Evolutionary conservation across 768 basidiomycete genomes (phyloP).

Genomic region (Serendipita sp.): DNA sequence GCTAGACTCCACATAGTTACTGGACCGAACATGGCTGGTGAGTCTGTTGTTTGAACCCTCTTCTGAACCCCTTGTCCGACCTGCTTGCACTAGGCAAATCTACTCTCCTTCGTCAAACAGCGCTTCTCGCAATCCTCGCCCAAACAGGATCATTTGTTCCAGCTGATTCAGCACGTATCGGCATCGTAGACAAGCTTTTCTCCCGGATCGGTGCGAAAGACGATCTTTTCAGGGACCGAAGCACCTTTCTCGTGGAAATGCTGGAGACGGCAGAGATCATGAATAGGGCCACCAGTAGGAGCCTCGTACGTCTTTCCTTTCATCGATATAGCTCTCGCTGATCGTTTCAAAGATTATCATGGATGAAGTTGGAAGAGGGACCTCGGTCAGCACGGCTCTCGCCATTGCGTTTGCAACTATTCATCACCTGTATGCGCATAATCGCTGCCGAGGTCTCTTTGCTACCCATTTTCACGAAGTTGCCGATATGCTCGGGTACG

Average conservation of each 20-base stretch:
- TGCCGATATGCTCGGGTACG: conserved; percentile 63
- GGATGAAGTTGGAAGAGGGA: conserved; percentile 98
- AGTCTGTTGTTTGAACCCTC: no score
- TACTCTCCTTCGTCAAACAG: conserved; percentile 80
- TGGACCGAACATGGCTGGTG: conserved; percentile 87
- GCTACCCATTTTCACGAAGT: conserved; percentile 99
- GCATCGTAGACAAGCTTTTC: conserved; percentile 82
- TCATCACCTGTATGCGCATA: conserved; percentile 59
- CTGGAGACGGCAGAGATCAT: conserved; percentile 87
- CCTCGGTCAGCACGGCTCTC: conserved; percentile 79
- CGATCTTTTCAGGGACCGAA: conserved; percentile 81
- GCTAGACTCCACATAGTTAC: conserved; percentile 73
- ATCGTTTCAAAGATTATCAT: conserved; percentile 64
- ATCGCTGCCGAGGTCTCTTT: conserved; percentile 73
- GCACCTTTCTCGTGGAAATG: conserved; percentile 99
- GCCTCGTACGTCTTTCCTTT: conserved; percentile 41
- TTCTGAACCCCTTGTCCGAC: not conserved
- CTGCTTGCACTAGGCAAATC: conserved; percentile 41
- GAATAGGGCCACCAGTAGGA: conserved; percentile 60
- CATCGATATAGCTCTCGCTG: conserved; percentile 3
- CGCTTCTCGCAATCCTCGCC: conserved; percentile 76
- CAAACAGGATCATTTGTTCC: conserved; percentile 92
- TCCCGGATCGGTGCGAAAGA: conserved; percentile 93
- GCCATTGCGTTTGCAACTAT: conserved; percentile 88
- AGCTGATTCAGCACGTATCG: conserved; percentile 62